Evolutionary conservation across 768 basidiomycete species (phyloP).

Genomic region (Pisolithus marmoratus): DNA sequence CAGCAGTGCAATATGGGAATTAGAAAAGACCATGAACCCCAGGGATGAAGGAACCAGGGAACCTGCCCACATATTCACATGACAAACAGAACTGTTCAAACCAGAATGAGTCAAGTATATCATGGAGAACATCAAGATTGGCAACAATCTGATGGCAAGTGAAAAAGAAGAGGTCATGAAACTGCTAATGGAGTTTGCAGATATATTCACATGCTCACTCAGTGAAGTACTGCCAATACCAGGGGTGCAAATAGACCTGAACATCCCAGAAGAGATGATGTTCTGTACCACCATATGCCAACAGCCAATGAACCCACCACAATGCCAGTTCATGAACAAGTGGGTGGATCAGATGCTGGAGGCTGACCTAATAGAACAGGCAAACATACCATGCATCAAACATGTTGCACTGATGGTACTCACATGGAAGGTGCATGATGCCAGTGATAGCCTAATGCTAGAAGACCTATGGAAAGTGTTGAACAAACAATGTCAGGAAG

Average conservation of each 20-base stretch:
- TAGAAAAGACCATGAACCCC: too few species aligned
- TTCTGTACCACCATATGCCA: neutral
- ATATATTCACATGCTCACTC: slow-evolving; percentile 35
- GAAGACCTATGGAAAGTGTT: slow-evolving; percentile 30
- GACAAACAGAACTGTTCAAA: neutral
- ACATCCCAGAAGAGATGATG: neutral
- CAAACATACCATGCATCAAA: neutral
- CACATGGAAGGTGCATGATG: slow-evolving; percentile 32
- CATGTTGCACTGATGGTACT: slow-evolving; percentile 23
- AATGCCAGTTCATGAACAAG: neutral
- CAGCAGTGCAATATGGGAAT: neutral
- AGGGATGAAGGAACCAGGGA: too few species aligned
- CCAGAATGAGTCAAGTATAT: slow-evolving; percentile 15
- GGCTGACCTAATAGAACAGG: neutral
- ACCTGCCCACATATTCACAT: neutral
- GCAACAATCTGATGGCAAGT: slow-evolving; percentile 21
- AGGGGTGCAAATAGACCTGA: neutral
- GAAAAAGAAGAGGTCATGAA: slow-evolving; percentile 17
- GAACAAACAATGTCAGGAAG: slow-evolving; percentile 15
- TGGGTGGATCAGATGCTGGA: neutral
- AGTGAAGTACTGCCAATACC: slow-evolving; percentile 31
- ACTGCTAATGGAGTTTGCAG: slow-evolving; percentile 27
- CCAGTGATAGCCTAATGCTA: slow-evolving; percentile 17
- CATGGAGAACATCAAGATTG: slow-evolving; percentile 19
- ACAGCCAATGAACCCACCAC: neutral